These are phyloP conservation scores for Daldinia sp. DNA, from an alignment of 2,329 filamentous ascomycete species.

Conservation along the genomic window DNA sequence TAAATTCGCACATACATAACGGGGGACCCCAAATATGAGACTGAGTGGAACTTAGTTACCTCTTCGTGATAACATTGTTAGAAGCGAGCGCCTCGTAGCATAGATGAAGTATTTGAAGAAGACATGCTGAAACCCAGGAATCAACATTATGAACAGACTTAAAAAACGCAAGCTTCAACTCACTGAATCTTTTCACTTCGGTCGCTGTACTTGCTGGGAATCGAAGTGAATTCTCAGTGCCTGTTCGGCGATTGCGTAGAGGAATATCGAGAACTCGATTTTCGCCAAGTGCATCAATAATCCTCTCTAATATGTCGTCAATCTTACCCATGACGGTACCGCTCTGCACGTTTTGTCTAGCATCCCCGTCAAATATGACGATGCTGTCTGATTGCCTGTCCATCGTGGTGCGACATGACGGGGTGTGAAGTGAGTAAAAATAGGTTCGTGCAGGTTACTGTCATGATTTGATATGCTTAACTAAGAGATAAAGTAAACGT, in stretches of 20 bases:
- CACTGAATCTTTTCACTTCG: constrained; percentile 45
- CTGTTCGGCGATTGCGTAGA: constrained; percentile 50
- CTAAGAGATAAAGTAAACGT: too few species aligned
- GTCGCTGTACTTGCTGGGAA: constrained; percentile 37
- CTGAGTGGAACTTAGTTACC: constrained; percentile 57
- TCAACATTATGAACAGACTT: background rate
- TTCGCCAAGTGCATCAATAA: constrained; percentile 59
- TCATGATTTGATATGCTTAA: too few species aligned
- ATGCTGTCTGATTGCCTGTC: constrained; percentile 2
- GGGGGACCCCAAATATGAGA: background rate
- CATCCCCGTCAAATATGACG: background rate
- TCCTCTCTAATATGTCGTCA: constrained; percentile 61
- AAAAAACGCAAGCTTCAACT: constrained; percentile 26
- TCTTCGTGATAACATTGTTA: constrained; percentile 67
- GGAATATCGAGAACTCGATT: constrained; percentile 57
- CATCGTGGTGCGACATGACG: constrained; percentile 4
- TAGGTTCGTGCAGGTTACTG: too few species aligned
- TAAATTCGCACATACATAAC: too few species aligned
- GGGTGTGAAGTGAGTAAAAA: too few species aligned
- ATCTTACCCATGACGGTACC: constrained; percentile 59
- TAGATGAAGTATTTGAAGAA: constrained; percentile 66
- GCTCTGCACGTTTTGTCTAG: constrained; percentile 17
- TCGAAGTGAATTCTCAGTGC: constrained; percentile 34
- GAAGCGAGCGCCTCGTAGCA: constrained; percentile 66
- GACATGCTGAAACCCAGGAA: constrained; percentile 53